Base-by-base conservation (phyloP, 1,139 yeast genomes). In the Suhomyces wounanorum region DNA sequence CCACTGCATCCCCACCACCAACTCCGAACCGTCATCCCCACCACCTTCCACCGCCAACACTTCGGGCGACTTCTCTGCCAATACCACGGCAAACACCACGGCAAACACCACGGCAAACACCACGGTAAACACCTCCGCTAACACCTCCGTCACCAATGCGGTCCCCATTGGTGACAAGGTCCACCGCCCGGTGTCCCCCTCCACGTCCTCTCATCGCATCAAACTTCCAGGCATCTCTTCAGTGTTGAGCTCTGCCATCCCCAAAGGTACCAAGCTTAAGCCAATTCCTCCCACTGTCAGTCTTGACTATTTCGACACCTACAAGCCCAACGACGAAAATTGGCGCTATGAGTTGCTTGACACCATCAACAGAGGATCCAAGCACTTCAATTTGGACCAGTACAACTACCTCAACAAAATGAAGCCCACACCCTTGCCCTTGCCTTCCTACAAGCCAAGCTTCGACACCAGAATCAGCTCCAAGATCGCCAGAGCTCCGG, bases 271-370 rank as follows among this genome's bases (percentile, higher is more conserved):
- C 54, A 72, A 65, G 51, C 59, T 65, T 47, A 67, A 68, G 47
- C 68, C 76, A 23, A 65, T 70, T n/a, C 61, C 72, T 8, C 79
- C 81, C 37, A 75, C 81, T 1, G 78, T 76, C 2, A 73, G 79
- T 3, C 67, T 76, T 50, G 79, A 76, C 53, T 77, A 75, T 52
- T 75, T 75, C 49, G 81, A 77, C 59, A 77, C 81, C 11, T 75
- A 75, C 59, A 75, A 74, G 57, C 80, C 80, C 36, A 73, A 72
- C 56, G 80, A 76, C 55, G 79, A 74, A 53, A 73, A 74, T 59
- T 76, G 81, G 80, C 64, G 79, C 47, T 74, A 67, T 55, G 80
- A 76, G 46, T 59, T 75, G 43, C 62, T 75, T 54, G 78, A 74
- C 57, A 60, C 72, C 26, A 73, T 75, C 51, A 69, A 68, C 49